Evolutionary conservation across 305 asterid genomes (phyloP), one percentile per base, ranked within the genome.

Genomic region (Striga hermonthica): DNA sequence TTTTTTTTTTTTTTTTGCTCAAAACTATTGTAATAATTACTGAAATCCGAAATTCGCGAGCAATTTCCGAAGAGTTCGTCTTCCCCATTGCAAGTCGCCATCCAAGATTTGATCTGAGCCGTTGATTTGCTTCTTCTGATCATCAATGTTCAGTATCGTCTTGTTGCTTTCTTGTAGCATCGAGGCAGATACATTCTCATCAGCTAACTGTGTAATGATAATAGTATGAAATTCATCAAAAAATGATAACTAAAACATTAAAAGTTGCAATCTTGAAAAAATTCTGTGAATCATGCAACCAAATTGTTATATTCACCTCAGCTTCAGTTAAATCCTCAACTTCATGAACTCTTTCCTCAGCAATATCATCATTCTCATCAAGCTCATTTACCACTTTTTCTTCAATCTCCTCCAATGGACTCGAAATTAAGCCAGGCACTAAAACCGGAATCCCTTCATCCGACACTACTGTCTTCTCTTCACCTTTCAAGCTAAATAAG

Each of bases 1-100:
- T 39, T 8, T 39, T 39, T 39, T 39, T 8, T 39, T 1, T 39
- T 39, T 39, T 39, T 54, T 39, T 54, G 13, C 37, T 53, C 4
- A 22, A 53, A 11, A 22, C 37, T 22, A 22, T 8, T 3, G 8
- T 3, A 57, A 3, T 43, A 54, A 22, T 45, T 59, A 69, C 55
- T 67, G 55, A 60, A 82, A 77, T 50, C 96, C 90, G 28, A 89
- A 67, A 69, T 60, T 75, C 34, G 78, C 73, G 50, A 89, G 84
- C 71, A 91, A 74, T 52, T 83, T 84, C 71, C 68, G 75, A 40
- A 91, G 69, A 3, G 86, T 75, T 74, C 75, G 76, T 78, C 75
- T 76, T 64, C 95, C 88, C 95, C 98, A 82, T 55, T 77, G 78
- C 52, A 80, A 13, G 56, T 81, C 81, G 5, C 54, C 69, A 50